phyloP scores from a whole-genome alignment of 768 basidiomycete genomes.

The Termitomyces sp. region DNA sequence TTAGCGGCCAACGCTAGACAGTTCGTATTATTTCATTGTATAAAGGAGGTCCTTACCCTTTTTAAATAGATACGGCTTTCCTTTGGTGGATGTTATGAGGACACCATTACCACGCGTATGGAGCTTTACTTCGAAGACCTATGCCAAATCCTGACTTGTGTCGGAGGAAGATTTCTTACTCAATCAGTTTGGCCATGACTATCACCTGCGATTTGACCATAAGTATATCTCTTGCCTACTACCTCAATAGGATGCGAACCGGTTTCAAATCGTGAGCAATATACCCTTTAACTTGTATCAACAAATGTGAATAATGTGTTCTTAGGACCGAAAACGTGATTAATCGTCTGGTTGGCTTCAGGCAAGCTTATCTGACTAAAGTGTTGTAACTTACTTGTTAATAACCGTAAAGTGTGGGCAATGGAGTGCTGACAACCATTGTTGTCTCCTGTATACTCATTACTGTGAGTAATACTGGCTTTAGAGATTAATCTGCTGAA shows the following conservation, averaged over 20 bases:
- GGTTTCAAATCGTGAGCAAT: not conserved
- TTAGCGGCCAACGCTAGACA: not conserved
- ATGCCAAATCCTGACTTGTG: not conserved
- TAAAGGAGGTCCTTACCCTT: not conserved
- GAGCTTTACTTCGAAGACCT: not conserved
- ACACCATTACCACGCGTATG: not conserved
- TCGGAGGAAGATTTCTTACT: not conserved
- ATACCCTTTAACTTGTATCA: not conserved
- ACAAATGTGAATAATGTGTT: not conserved
- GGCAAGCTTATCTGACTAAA: not conserved
- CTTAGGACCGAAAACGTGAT: not conserved
- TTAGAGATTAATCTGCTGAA: not conserved
- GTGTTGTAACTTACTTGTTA: not conserved
- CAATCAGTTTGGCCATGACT: not conserved
- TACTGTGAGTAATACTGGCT: not conserved
- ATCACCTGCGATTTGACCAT: not conserved
- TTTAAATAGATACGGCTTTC: not conserved
- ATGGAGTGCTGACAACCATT: not conserved
- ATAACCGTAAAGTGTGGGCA: not conserved
- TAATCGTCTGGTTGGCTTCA: not conserved
- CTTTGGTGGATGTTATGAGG: not conserved
- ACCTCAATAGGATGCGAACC: not conserved
- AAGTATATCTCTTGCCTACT: not conserved
- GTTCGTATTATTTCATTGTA: not conserved
- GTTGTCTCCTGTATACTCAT: not conserved